Base-by-base conservation (phyloP, 768 basidiomycete species). In the Asterophora parasitica region DNA sequence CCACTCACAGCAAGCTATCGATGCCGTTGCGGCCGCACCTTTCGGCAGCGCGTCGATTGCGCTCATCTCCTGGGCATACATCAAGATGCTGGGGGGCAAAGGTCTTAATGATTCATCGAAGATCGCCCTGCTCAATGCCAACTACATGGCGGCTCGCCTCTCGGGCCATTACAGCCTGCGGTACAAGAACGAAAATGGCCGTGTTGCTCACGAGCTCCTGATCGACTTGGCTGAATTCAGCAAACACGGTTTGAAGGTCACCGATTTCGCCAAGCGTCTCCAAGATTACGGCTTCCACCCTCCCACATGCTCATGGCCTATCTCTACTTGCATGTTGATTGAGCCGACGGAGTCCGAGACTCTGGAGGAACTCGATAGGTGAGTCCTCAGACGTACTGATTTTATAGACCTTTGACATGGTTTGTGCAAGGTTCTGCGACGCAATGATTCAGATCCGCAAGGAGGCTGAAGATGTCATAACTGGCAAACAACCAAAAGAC, bases 251-350 rank as follows among this genome's bases (percentile, higher is more conserved):
- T 64, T 92, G 57, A 98, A 96, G 68, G 94, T 99, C 23, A 82
- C 81, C 9, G 96, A 99, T 65, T 95, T 99, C 61, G 93, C 93
- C 12, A 99, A 99, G 72, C 82, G 96, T 20, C 30, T 5, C 30
- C 46, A 90, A 82, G 89, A 92, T 63, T 93, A 86, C 58, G 91
- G 92, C 48, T 89, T 96, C 76, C 92, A 96, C 63, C 93, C 92
- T 34, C 96, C 96, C 2, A 99, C 96, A 4, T 95, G 92, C 66
- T 93, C 93, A 5, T 98, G 96, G 96, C 96, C 96, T 5, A 93
- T 90, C 53, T 85, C 91, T 15, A 96, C 95, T 1, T 94, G 89
- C 60, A 96, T 96, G 91, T 76, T 96, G 44, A 96, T 97, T 53
- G 95, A 98, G 68, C 95, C 95, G 5, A 98, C 95, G 2, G 95